Conservation (phyloP, 768 basidiomycete genomes). For the Amanita thiersii region DNA sequence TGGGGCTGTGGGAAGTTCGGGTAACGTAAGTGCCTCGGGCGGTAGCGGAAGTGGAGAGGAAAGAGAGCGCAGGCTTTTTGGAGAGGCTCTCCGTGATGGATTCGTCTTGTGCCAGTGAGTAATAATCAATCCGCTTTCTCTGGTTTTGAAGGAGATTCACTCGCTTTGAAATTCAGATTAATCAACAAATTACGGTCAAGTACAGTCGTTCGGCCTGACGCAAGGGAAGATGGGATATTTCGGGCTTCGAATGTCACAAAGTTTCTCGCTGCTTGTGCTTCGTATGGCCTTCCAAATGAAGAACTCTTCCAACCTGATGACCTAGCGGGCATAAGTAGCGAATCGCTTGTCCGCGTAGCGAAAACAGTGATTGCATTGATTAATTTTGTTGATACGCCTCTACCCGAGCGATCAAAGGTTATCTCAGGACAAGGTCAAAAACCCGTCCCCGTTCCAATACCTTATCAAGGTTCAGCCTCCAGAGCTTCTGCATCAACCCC, state of each 20-base stretch:
- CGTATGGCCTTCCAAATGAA: slow-evolving; percentile 52
- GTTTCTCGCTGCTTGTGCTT: slow-evolving; percentile 70
- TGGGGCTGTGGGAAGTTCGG: slow-evolving; percentile 24
- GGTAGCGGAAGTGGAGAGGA: slow-evolving; percentile 57
- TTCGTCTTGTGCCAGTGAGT: slow-evolving; percentile 88
- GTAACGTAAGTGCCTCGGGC: slow-evolving; percentile 19
- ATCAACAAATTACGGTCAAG: slow-evolving; percentile 70
- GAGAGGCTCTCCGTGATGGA: slow-evolving; percentile 75
- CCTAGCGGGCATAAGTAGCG: slow-evolving; percentile 50
- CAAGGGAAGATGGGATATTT: slow-evolving; percentile 57
- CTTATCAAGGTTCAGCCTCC: slow-evolving; percentile 30
- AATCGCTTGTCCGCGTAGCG: slow-evolving; percentile 66
- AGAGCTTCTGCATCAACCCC: slow-evolving; percentile 55
- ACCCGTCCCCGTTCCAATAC: slow-evolving; percentile 14
- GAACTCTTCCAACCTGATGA: slow-evolving; percentile 66
- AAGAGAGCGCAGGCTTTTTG: slow-evolving; percentile 63
- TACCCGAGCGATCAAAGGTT: slow-evolving; percentile 36
- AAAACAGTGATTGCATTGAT: slow-evolving; percentile 64
- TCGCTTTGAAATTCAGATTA: slow-evolving; percentile 39
- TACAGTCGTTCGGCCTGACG: slow-evolving; percentile 52
- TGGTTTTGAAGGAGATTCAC: slow-evolving; percentile 12
- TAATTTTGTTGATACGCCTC: slow-evolving; percentile 48
- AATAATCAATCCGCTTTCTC: slow-evolving; percentile 9
- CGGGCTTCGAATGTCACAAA: slow-evolving; percentile 67
- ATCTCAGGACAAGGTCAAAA: slow-evolving; percentile 32